phyloP scores from a whole-genome alignment of 1,284 basidiomycete genomes.

The Rhizoctonia solani region DNA sequence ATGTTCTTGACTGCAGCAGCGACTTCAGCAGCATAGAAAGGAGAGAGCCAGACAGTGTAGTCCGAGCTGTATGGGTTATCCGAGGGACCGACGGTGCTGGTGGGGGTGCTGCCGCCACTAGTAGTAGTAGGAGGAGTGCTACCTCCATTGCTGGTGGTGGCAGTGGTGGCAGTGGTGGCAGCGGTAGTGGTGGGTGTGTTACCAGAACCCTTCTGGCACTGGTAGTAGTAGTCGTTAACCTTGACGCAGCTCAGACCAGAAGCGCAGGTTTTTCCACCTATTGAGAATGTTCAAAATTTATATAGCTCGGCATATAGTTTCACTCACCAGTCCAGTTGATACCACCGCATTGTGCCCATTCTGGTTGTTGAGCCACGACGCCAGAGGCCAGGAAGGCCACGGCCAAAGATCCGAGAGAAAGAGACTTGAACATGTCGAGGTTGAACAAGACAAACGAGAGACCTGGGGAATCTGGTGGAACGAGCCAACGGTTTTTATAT shows the following conservation, averaged over 20 bases:
- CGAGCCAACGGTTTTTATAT: constrained; percentile 2
- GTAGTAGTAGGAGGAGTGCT: neutral
- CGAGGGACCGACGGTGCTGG: constrained; percentile 13
- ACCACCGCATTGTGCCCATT: constrained; percentile 37
- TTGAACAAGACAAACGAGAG: constrained; percentile 2
- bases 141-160: neutral
- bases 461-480: constrained; percentile 1
- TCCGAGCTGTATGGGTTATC: constrained; percentile 34
- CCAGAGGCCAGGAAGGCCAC: constrained; percentile 31
- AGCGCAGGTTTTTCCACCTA: constrained; percentile 29
- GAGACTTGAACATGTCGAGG: constrained; percentile 23
- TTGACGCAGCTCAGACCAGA: constrained; percentile 46
- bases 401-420: constrained; percentile 28
- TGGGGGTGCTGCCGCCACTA: constrained; percentile 9
- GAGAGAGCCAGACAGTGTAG: constrained; percentile 34
- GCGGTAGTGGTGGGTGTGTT: constrained; percentile 15
- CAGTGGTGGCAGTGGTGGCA: neutral
- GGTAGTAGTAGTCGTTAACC: constrained; percentile 58
- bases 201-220: constrained; percentile 56
- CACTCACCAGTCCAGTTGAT: constrained; percentile 29
- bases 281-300: neutral
- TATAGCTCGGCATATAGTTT: no score
- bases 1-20: constrained; percentile 33
- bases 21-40: constrained; percentile 37
- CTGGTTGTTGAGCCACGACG: constrained; percentile 29